Percentiles rank a stretch among this genome's conserved stretches.
These are phyloP conservation scores for Ophiostoma piceae DNA, from an alignment of 2,329 filamentous ascomycete species.

Conservation along the genomic window DNA sequence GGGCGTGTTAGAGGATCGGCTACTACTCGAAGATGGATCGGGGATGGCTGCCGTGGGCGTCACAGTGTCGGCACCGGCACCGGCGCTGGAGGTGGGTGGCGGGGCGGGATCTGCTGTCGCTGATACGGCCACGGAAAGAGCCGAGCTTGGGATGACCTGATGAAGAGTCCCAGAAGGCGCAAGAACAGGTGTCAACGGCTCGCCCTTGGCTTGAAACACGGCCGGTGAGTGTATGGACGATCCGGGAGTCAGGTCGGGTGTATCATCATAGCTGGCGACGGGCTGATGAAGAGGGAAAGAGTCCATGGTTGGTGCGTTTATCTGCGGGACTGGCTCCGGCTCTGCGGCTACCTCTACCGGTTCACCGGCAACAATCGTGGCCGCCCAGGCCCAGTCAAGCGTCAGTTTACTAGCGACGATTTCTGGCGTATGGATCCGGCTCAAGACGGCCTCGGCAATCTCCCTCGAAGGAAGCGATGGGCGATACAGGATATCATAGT, in stretches of 20 bases:
- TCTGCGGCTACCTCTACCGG: neutral
- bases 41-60: neutral
- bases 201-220: neutral
- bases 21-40: neutral
- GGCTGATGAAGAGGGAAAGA: neutral
- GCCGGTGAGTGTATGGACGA: constrained; percentile 16
- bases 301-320: neutral
- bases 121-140: neutral
- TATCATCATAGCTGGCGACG: constrained; percentile 16
- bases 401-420: neutral
- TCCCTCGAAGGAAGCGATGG: constrained; percentile 26
- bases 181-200: constrained; percentile 18
- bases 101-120: neutral
- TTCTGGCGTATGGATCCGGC: constrained; percentile 5
- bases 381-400: neutral
- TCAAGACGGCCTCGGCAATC: constrained; percentile 17
- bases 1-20: neutral
- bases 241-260: constrained; percentile 18
- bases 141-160: constrained; percentile 27
- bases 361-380: neutral
- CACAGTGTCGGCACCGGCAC: neutral
- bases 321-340: neutral
- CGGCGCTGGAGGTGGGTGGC: neutral
- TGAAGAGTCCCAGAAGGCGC: constrained; percentile 24
- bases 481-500: constrained; percentile 87